These are phyloP conservation scores for Musa acuminata DNA, from an alignment of 176 grass and related monocot genomes.

Conservation along the genomic window DNA sequence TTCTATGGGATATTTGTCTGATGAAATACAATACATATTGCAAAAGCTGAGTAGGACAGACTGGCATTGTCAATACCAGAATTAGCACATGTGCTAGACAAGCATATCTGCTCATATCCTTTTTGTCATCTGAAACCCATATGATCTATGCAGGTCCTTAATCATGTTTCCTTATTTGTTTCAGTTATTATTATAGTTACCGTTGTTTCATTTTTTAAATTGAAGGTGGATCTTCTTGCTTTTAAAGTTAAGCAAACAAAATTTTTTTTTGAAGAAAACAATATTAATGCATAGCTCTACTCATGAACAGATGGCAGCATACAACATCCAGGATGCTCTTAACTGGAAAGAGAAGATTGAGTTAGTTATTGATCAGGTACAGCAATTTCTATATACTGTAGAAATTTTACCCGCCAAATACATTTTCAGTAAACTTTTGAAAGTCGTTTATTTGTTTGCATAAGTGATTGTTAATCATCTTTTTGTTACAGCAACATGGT, in stretches of 20 bases:
- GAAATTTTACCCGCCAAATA: neutral
- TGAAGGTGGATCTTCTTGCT: slow-evolving; percentile 1
- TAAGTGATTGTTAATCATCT: slow-evolving; percentile 6
- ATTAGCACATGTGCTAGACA: too few species aligned
- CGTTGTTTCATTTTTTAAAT: neutral
- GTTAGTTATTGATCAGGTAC: slow-evolving; percentile 82
- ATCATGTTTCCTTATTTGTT: neutral
- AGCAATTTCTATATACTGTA: neutral
- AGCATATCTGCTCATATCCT: too few species aligned
- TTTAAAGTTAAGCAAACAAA: neutral
- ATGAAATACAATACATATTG: too few species aligned
- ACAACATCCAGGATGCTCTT: slow-evolving; percentile 62
- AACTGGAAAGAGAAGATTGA: slow-evolving; percentile 86
- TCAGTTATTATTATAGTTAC: neutral
- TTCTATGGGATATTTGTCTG: too few species aligned
- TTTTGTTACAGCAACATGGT: slow-evolving; percentile 71
- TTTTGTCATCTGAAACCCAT: too few species aligned
- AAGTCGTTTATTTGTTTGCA: neutral
- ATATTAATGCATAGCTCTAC: slow-evolving; percentile 12
- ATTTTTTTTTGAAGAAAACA: too few species aligned
- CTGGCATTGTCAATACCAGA: too few species aligned
- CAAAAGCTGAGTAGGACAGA: too few species aligned
- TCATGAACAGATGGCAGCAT: slow-evolving; percentile 65
- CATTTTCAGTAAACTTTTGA: neutral
- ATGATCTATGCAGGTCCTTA: too few species aligned